Evolutionary conservation across 2,329 filamentous ascomycete species (phyloP).

Genomic region (Dissoconium aciculare): DNA sequence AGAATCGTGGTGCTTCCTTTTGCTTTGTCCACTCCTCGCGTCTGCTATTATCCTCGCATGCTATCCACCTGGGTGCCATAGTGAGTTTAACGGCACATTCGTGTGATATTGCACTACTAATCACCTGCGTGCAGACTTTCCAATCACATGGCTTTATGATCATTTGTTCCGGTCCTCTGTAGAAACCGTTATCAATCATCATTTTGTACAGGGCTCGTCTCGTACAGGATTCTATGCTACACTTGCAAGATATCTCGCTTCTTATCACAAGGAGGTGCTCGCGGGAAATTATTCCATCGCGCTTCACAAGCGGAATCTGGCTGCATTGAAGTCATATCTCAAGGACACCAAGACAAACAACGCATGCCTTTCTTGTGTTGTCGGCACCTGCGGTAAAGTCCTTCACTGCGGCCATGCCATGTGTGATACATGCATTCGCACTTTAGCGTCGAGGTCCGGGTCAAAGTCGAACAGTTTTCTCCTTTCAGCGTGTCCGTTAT

Average conservation of each 20-base stretch:
- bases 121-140: constrained; percentile 7
- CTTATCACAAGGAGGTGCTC: too few relatives aligned
- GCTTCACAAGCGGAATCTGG: too few relatives aligned
- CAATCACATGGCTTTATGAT: constrained; percentile 5
- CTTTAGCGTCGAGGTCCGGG: constrained; percentile 11
- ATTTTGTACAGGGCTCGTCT: too few relatives aligned
- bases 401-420: constrained; percentile 24
- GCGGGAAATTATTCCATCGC: too few relatives aligned
- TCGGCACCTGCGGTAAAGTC: constrained; percentile 18
- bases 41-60: constrained; percentile 16
- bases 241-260: too few relatives aligned
- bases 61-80: constrained; percentile 15
- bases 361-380: constrained; percentile 21
- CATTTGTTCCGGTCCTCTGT: constrained; percentile 1
- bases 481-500: constrained; percentile 24
- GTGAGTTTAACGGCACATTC: too few relatives aligned
- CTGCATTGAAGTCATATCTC: too few relatives aligned
- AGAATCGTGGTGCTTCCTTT: constrained; percentile 14
- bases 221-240: too few relatives aligned
- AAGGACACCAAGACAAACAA: constrained; percentile 11
- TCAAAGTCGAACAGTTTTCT: too few relatives aligned
- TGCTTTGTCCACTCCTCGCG: constrained; percentile 15
- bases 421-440: constrained; percentile 23
- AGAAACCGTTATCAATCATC: too few relatives aligned
- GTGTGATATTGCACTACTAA: too few relatives aligned